These are phyloP conservation scores for Darksidea phi DNA, from an alignment of 495 filamentous ascomycete genomes.

Conservation along the genomic window DNA sequence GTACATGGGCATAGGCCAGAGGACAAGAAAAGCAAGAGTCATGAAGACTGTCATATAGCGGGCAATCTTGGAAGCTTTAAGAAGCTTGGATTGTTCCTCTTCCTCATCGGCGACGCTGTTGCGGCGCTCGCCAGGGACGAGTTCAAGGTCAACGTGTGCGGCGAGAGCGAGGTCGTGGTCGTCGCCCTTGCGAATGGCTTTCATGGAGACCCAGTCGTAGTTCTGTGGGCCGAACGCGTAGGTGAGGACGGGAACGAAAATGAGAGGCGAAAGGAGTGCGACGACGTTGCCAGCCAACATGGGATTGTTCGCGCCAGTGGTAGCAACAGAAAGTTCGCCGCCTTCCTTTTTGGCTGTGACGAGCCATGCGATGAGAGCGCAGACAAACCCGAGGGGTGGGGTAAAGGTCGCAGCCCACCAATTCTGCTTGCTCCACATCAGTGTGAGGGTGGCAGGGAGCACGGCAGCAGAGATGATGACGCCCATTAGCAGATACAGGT, in stretches of 20 bases:
- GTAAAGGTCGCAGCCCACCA: constrained; percentile 72
- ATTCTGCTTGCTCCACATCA: constrained; percentile 83
- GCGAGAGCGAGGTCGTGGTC: constrained; percentile 71
- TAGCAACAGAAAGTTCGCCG: constrained; percentile 68
- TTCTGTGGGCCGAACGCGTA: constrained; percentile 70
- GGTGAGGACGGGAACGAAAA: constrained; percentile 80
- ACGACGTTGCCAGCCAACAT: constrained; percentile 87
- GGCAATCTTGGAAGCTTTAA: constrained; percentile 73
- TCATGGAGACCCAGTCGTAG: constrained; percentile 90
- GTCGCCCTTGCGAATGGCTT: constrained; percentile 76
- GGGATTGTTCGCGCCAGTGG: constrained; percentile 79
- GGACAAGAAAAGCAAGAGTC: constrained; percentile 72
- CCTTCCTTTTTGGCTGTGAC: constrained; percentile 80
- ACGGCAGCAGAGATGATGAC: constrained; percentile 87
- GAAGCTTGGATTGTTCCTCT: constrained; percentile 64
- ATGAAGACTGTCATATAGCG: constrained; percentile 72
- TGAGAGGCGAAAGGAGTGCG: constrained; percentile 73
- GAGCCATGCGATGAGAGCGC: constrained; percentile 83
- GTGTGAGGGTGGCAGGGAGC: constrained; percentile 74
- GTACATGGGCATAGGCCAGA: constrained; percentile 97
- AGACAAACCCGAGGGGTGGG: constrained; percentile 73
- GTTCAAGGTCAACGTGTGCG: constrained; percentile 70
- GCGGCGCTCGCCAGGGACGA: constrained; percentile 57
- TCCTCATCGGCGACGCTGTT: constrained; percentile 46
- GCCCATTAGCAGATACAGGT: constrained; percentile 86